phyloP scores from a whole-genome alignment of 2,329 filamentous ascomycete species.

The Dactylella cylindrospora region DNA sequence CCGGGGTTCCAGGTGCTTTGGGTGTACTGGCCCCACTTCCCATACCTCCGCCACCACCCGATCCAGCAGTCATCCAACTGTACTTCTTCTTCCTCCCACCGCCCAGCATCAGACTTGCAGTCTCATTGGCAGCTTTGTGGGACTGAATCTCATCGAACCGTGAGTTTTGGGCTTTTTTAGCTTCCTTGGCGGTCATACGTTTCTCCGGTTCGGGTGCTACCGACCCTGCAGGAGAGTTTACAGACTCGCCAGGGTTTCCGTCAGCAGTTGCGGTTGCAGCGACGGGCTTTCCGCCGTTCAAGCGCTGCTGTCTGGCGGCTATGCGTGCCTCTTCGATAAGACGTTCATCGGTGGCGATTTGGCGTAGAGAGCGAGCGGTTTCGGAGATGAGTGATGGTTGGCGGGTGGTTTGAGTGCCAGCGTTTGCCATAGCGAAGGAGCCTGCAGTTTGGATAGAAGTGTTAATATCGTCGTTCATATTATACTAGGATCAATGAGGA shows the following conservation, averaged over 20 bases:
- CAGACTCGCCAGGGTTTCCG: constrained; percentile 6
- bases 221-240: constrained; percentile 17
- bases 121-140: constrained; percentile 48
- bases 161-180: constrained; percentile 46
- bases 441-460: constrained; percentile 9
- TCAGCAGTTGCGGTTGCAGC: constrained; percentile 26
- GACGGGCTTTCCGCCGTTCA: constrained; percentile 32
- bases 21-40: constrained; percentile 41
- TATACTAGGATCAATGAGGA: background rate
- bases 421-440: constrained; percentile 32
- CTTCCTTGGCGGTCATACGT: constrained; percentile 48
- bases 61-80: constrained; percentile 47
- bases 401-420: constrained; percentile 14
- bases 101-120: constrained; percentile 49
- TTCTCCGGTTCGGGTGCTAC: constrained; percentile 37
- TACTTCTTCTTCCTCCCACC: constrained; percentile 49
- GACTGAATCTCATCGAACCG: constrained; percentile 48
- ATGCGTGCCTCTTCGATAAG: constrained; percentile 39
- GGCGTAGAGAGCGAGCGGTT: constrained; percentile 24
- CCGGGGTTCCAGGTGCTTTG: constrained; percentile 14
- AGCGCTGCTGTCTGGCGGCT: constrained; percentile 14
- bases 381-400: constrained; percentile 21
- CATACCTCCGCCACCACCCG: constrained; percentile 30
- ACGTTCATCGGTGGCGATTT: constrained; percentile 27
- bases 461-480: background rate